Evolutionary conservation across 2,329 filamentous ascomycete species (phyloP).

Genomic region (Fusarium oligoseptatum): DNA sequence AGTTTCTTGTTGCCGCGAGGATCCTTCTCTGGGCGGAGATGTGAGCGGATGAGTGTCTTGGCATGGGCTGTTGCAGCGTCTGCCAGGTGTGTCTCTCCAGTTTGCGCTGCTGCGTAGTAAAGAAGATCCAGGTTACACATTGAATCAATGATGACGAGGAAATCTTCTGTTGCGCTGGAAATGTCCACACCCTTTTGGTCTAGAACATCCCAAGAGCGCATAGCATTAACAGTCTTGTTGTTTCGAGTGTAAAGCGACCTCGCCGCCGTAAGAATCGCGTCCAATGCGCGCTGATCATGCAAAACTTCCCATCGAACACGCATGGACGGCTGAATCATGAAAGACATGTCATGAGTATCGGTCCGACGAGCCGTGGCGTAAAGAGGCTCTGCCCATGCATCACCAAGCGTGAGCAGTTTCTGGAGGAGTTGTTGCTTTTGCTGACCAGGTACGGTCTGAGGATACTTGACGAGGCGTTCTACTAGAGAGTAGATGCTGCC

Average conservation of each 20-base stretch:
- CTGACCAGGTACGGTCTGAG: constrained; percentile 35
- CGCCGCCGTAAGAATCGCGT: constrained; percentile 59
- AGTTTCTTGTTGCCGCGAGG: constrained; percentile 23
- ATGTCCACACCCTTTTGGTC: constrained; percentile 49
- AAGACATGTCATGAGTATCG: constrained; percentile 68
- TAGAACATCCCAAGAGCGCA: constrained; percentile 62
- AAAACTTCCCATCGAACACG: constrained; percentile 63
- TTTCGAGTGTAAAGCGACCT: constrained; percentile 59
- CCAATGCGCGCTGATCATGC: constrained; percentile 53
- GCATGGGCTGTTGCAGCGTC: constrained; percentile 56
- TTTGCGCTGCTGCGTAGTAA: constrained; percentile 53
- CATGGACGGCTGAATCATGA: constrained; percentile 65
- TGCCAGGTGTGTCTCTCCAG: constrained; percentile 43
- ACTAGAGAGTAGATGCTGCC: constrained; percentile 52
- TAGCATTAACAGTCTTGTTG: constrained; percentile 58
- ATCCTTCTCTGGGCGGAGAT: constrained; percentile 54
- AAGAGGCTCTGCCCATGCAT: constrained; percentile 53
- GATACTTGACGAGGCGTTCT: constrained; percentile 51
- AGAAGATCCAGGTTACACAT: constrained; percentile 57
- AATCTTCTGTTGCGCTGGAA: constrained; percentile 50
- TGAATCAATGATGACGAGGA: constrained; percentile 59
- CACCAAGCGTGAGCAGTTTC: constrained; percentile 38
- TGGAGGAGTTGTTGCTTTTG: constrained; percentile 39
- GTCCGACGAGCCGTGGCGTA: constrained; percentile 52
- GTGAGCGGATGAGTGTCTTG: constrained; percentile 53